Conservation (phyloP, 176 grass and related monocot genomes). For the Musa troglodytarum region DNA sequence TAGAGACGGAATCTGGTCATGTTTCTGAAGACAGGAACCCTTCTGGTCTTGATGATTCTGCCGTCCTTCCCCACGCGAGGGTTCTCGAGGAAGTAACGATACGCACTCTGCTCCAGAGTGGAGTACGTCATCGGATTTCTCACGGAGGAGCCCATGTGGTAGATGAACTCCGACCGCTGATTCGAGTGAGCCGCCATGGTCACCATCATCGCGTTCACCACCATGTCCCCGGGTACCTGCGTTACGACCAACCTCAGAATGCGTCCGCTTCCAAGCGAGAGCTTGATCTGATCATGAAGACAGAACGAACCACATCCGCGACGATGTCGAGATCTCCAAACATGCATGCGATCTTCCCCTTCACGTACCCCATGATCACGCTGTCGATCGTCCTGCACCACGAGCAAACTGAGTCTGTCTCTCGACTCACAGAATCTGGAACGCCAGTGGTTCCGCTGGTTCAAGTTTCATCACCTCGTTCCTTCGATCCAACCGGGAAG, state of each 20-base stretch:
- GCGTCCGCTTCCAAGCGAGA: too few species aligned
- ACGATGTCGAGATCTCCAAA: neutral
- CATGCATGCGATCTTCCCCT: neutral
- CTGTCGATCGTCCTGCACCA: neutral
- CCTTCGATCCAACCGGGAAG: constrained; percentile 35
- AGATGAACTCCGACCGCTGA: constrained; percentile 9
- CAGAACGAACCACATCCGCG: neutral
- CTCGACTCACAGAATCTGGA: too few species aligned
- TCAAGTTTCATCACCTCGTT: constrained; percentile 14
- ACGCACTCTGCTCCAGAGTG: neutral
- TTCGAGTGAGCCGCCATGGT: constrained; percentile 40
- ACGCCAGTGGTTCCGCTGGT: neutral
- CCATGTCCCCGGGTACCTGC: constrained; percentile 90
- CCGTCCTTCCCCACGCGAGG: constrained; percentile 52
- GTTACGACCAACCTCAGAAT: neutral
- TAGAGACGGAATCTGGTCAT: constrained; percentile 36
- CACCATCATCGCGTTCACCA: constrained; percentile 70
- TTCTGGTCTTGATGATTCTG: constrained; percentile 36
- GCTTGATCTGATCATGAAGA: neutral
- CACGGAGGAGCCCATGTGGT: neutral
- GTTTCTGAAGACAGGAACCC: constrained; percentile 46
- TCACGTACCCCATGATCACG: neutral
- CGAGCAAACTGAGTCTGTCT: too few species aligned
- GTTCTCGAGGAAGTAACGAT: constrained; percentile 59
- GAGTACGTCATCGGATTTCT: neutral